Evolutionary conservation across 768 basidiomycete species (phyloP).

Genomic region (Boletellus sp.): DNA sequence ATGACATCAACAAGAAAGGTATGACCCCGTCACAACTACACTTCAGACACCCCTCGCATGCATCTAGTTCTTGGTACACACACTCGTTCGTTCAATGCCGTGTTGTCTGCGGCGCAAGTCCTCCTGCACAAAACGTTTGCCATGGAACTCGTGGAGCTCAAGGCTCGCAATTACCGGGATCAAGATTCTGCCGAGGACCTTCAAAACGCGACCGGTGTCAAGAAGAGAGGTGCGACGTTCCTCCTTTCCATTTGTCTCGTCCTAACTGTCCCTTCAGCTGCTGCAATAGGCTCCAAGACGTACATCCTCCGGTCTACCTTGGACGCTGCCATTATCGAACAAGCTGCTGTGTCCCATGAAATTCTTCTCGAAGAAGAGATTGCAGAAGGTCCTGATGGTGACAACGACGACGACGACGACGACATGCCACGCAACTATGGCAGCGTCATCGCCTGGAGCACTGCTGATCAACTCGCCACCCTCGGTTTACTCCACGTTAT

Average conservation of each 20-base stretch:
- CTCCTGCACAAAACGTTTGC: conserved; percentile 67
- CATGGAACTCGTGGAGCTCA: conserved; percentile 81
- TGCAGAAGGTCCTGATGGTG: conserved; percentile 35
- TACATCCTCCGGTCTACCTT: conserved; percentile 82
- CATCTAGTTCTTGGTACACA: conserved; percentile 44
- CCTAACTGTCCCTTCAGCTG: conserved; percentile 26
- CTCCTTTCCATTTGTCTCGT: background rate
- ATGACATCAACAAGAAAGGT: conserved; percentile 90
- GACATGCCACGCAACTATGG: conserved; percentile 56
- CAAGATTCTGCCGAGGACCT: conserved; percentile 40
- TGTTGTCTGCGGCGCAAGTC: conserved; percentile 62
- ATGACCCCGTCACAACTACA: background rate
- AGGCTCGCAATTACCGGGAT: conserved; percentile 48
- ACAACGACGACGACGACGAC: conserved; percentile 44
- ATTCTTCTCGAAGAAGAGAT: conserved; percentile 46
- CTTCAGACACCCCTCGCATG: background rate
- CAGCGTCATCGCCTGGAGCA: conserved; percentile 71
- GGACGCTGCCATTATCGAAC: conserved; percentile 56
- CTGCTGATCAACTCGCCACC: conserved; percentile 59
- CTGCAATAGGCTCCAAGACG: conserved; percentile 62
- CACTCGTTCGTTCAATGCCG: conserved; percentile 57
- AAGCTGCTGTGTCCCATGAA: conserved; percentile 50
- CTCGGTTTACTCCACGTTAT: conserved; percentile 79
- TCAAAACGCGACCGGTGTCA: conserved; percentile 52
- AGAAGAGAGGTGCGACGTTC: conserved; percentile 55